Evolutionary conservation across 345 rosid species (phyloP), one percentile per base, ranked within the genome.

Genomic region (Jatropha curcas): DNA sequence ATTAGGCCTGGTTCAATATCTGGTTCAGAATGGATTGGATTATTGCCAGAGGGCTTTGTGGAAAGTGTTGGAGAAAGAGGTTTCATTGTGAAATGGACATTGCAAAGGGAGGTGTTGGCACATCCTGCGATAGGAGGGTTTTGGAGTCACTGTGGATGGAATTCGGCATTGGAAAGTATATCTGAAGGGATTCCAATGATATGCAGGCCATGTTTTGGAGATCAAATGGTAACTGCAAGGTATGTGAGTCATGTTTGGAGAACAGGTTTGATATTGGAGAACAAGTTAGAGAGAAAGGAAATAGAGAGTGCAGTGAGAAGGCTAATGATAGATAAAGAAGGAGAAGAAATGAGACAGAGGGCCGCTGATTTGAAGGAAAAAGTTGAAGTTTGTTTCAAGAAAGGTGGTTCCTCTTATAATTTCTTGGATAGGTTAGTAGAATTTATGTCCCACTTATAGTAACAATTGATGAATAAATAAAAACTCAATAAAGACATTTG

Each of bases 81-180:
- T 2, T 71, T 74, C 71, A 79, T 86, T 2, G 84, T 82, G 66
- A 77, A 77, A 74, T 86, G 90, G 90, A 85, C 88, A 2, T 88
- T 86, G 0, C 90, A 87, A 60, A 75, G 66, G 74, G 75, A 83
- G 71, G 88, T 87, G 0, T 67, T 87, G 0, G 77, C 61, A 17
- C 88, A 87, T 74, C 24, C 56, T 9, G 84, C 86, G 17, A 77
- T 84, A 0, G 87, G 86, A 56, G 88, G 80, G 11, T 87, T 84
- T 70, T 84, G 81, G 80, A 86, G 72, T 43, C 90, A 86, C 35
- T 82, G 85, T 62, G 90, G 90, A 20, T 86, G 90, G 90, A 86
- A 86, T 74, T 86, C 90, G 2, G 81, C 82, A 0, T 51, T 86
- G 11, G 90, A 86, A 67, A 84, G 85, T 70, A 67, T 86, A 19